Evolutionary conservation across 805 yeast genomes (phyloP).

Genomic region (Scheffersomyces ergatensis): DNA sequence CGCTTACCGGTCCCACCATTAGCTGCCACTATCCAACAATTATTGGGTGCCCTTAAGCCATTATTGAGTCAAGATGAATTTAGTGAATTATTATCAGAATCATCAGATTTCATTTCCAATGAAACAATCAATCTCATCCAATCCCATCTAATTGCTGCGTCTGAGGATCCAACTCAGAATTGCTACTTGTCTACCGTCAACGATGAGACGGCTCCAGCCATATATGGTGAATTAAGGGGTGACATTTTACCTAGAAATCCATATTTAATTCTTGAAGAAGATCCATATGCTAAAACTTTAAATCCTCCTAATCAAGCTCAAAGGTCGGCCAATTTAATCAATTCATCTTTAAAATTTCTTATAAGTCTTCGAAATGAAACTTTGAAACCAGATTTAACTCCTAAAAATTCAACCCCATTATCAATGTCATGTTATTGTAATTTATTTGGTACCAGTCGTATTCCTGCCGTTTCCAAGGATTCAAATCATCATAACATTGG

Average conservation of each 20-base stretch:
- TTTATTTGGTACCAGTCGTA: slow-evolving; percentile 67
- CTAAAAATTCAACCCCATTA: slow-evolving; percentile 48
- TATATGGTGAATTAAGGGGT: slow-evolving; percentile 62
- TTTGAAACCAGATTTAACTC: slow-evolving; percentile 57
- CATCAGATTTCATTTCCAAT: slow-evolving; percentile 45
- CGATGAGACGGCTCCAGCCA: slow-evolving; percentile 50
- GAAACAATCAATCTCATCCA: slow-evolving; percentile 47
- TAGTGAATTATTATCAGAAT: slow-evolving; percentile 37
- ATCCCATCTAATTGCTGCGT: slow-evolving; percentile 48
- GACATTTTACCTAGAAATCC: slow-evolving; percentile 77
- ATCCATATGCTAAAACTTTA: slow-evolving; percentile 54
- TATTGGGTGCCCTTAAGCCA: slow-evolving; percentile 59
- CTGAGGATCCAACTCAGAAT: slow-evolving; percentile 33
- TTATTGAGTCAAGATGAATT: slow-evolving; percentile 54
- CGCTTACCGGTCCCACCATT: slow-evolving; percentile 62
- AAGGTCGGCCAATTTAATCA: slow-evolving; percentile 63
- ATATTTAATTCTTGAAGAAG: slow-evolving; percentile 69
- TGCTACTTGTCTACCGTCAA: slow-evolving; percentile 57
- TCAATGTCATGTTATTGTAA: slow-evolving; percentile 69
- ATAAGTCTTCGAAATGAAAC: slow-evolving; percentile 53
- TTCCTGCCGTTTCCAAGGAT: slow-evolving; percentile 25
- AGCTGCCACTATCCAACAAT: slow-evolving; percentile 47
- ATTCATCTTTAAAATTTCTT: slow-evolving; percentile 66
- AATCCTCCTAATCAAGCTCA: slow-evolving; percentile 66
- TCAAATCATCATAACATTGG: slow-evolving; percentile 31